Percentiles rank a stretch among this genome's conserved stretches.
Conservation (phyloP, 148 eudicot genomes). For the Silene conica region DNA sequence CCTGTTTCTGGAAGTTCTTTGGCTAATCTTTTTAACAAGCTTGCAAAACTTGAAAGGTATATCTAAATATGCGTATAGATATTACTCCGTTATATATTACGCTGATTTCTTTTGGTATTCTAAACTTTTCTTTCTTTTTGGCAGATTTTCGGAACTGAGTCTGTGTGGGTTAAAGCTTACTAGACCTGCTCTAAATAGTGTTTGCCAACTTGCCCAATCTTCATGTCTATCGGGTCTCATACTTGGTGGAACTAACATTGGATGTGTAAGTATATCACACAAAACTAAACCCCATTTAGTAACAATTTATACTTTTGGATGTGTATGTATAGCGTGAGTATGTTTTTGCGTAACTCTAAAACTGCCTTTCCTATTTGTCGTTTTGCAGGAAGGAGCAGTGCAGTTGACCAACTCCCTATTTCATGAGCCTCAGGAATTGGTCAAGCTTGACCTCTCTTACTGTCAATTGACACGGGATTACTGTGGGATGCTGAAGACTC, state of each 20-base stretch:
- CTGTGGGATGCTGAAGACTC: conserved; percentile 36
- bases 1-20: conserved; percentile 64
- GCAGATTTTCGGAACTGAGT: conserved; percentile 77
- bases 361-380: background rate
- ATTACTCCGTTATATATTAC: no score
- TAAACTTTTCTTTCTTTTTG: conserved; percentile 7
- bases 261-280: conserved; percentile 35
- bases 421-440: conserved; percentile 52
- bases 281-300: conserved; percentile 3
- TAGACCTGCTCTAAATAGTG: conserved; percentile 54
- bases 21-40: conserved; percentile 56
- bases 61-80: no score
- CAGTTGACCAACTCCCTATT: conserved; percentile 59
- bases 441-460: conserved; percentile 70
- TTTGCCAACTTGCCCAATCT: conserved; percentile 59
- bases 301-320: no score
- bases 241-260: conserved; percentile 68
- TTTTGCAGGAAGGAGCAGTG: conserved; percentile 65
- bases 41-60: conserved; percentile 61
- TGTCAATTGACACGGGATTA: conserved; percentile 60
- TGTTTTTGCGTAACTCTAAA: background rate
- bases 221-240: conserved; percentile 62
- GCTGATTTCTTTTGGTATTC: background rate
- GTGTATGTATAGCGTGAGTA: no score
- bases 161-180: conserved; percentile 73